Evolutionary conservation across 2,329 filamentous ascomycete genomes (phyloP).

Genomic region (Colletotrichum aenigma): DNA sequence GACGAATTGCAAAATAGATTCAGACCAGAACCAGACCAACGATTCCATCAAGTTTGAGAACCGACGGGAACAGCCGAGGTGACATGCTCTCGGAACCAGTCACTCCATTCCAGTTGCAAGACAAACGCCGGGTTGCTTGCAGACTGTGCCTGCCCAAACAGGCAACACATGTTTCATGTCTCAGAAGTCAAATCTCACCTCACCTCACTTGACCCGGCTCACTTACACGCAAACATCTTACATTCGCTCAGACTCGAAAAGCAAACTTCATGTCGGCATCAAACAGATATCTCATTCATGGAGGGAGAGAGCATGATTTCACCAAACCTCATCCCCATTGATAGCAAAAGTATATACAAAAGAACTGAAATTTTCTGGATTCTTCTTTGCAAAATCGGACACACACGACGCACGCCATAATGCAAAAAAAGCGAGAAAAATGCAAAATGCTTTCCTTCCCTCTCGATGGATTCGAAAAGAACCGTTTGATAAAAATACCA

Average conservation of each 20-base stretch:
- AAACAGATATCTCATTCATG: neutral
- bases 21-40: too few relatives aligned
- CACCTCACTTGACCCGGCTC: neutral
- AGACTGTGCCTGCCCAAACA: neutral
- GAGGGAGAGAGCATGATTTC: neutral
- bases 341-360: constrained; percentile 10
- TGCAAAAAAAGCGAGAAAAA: neutral
- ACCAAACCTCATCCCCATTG: constrained; percentile 23
- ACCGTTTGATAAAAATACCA: neutral
- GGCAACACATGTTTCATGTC: neutral
- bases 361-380: constrained; percentile 7
- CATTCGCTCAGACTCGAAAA: neutral
- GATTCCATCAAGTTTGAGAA: neutral
- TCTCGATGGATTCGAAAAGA: neutral
- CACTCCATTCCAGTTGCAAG: neutral
- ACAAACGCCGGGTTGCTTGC: neutral
- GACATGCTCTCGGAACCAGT: neutral
- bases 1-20: neutral
- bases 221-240: neutral
- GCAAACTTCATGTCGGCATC: neutral
- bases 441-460: neutral
- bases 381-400: neutral
- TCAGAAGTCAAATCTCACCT: neutral
- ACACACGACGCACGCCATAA: neutral
- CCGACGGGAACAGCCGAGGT: neutral